Evolutionary conservation across 257 asterid species (phyloP).

Genomic region (Asclepias syriaca): DNA sequence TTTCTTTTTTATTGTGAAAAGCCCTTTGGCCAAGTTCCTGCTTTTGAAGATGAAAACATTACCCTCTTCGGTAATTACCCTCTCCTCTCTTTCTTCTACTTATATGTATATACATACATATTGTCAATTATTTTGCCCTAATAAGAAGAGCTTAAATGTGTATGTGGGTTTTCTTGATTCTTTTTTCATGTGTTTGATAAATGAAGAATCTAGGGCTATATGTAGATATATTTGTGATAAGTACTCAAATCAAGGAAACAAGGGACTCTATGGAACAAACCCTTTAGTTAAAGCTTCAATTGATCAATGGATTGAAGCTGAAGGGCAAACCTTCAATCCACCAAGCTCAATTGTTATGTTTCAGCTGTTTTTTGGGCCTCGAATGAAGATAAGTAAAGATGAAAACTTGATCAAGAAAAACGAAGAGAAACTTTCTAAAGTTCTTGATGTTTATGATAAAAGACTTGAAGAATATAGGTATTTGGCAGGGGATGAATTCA

Average conservation of each 20-base stretch:
- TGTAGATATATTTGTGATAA: conserved; percentile 64
- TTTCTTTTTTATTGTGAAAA: conserved; percentile 17
- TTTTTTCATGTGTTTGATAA: conserved; percentile 9
- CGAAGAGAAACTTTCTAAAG: conserved; percentile 60
- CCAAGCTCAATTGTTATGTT: conserved; percentile 59
- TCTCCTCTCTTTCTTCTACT: neutral
- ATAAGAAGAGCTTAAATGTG: neutral
- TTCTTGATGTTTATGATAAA: conserved; percentile 75
- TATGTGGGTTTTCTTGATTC: neutral
- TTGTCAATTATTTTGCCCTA: neutral
- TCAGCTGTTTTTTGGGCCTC: conserved; percentile 67
- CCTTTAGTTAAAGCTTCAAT: conserved; percentile 70
- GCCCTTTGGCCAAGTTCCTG: conserved; percentile 96
- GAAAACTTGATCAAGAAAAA: conserved; percentile 58
- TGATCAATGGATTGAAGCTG: conserved; percentile 79
- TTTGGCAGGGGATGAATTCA: conserved; percentile 76
- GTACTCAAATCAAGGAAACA: conserved; percentile 57
- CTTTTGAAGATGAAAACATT: conserved; percentile 66
- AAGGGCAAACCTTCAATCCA: conserved; percentile 66
- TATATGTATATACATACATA: neutral
- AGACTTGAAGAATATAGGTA: conserved; percentile 64
- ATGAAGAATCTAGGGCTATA: conserved; percentile 65
- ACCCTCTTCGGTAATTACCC: conserved; percentile 54
- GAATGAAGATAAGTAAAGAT: conserved; percentile 69
- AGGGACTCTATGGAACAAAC: conserved; percentile 45